Conservation (phyloP, 768 basidiomycete genomes). For the Lactifluus subvellereus region DNA sequence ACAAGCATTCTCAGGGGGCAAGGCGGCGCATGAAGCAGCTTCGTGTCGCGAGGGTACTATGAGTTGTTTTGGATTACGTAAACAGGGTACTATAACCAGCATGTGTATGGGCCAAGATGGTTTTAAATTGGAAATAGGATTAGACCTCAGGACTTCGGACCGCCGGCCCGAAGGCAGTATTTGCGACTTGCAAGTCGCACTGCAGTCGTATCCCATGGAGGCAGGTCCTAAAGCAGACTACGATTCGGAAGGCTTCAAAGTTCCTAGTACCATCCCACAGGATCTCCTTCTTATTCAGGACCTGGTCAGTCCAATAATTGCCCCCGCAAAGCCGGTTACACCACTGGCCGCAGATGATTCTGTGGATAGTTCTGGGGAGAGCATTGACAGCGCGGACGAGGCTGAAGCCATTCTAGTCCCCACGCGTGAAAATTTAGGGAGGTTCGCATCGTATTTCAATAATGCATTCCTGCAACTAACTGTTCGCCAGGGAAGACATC, state of each 20-base stretch:
- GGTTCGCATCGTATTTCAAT: neutral
- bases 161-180: neutral
- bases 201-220: neutral
- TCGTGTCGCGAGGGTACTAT: constrained; percentile 40
- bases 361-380: constrained; percentile 47
- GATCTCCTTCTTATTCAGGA: constrained; percentile 71
- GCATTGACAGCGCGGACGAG: constrained; percentile 61
- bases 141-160: neutral
- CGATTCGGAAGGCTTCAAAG: constrained; percentile 40
- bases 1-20: constrained; percentile 62
- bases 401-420: constrained; percentile 56
- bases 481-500: constrained; percentile 1
- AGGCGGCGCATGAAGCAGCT: constrained; percentile 43
- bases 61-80: neutral
- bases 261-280: constrained; percentile 59
- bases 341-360: constrained; percentile 31
- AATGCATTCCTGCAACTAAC: neutral
- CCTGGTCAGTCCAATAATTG: constrained; percentile 41
- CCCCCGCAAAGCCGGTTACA: neutral
- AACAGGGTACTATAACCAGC: neutral
- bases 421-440: constrained; percentile 11
- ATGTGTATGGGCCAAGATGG: neutral
- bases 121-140: too few relatives aligned
- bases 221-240: neutral
- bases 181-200: too few relatives aligned